Percentiles rank a stretch among this genome's conserved stretches.
Evolutionary conservation across 768 basidiomycete species (phyloP).

Genomic region (Macrolepiota fuliginosa): DNA sequence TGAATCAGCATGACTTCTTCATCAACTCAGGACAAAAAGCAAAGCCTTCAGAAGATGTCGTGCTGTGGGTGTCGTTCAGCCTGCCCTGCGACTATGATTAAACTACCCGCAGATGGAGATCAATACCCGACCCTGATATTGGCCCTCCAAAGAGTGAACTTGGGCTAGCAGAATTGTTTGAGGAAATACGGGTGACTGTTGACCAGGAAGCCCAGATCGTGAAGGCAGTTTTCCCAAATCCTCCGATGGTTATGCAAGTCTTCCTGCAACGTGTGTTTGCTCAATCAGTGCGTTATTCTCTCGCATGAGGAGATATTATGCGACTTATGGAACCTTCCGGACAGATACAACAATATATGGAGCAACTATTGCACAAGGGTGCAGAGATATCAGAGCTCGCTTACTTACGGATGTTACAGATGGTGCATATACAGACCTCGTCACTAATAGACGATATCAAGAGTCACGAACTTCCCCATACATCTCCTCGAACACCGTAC

Average conservation of each 20-base stretch:
- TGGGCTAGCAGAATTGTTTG: slow-evolving; percentile 76
- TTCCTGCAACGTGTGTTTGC: slow-evolving; percentile 97
- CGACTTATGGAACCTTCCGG: neutral
- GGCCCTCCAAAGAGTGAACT: slow-evolving; percentile 75
- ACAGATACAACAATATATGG: slow-evolving; percentile 96
- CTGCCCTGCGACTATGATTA: neutral
- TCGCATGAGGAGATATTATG: neutral
- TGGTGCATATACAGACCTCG: slow-evolving; percentile 79
- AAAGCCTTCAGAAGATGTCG: slow-evolving; percentile 50
- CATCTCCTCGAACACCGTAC: slow-evolving; percentile 59
- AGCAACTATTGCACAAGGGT: slow-evolving; percentile 78
- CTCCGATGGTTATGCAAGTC: slow-evolving; percentile 95
- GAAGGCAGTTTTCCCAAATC: slow-evolving; percentile 97
- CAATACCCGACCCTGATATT: slow-evolving; percentile 76
- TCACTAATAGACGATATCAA: slow-evolving; percentile 88
- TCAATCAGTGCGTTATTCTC: slow-evolving; percentile 71
- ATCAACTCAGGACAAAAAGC: slow-evolving; percentile 84
- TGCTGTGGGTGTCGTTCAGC: slow-evolving; percentile 41
- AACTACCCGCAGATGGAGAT: slow-evolving; percentile 63
- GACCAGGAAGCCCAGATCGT: slow-evolving; percentile 97
- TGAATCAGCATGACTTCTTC: slow-evolving; percentile 99
- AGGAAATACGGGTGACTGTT: slow-evolving; percentile 87
- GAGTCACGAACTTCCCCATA: slow-evolving; percentile 78
- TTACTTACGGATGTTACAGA: slow-evolving; percentile 86
- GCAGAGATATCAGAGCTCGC: slow-evolving; percentile 80